A percentile compares a stretch with the other conserved stretches of the same genome.
phyloP scores from a whole-genome alignment of 2,329 filamentous ascomycete species.

The Scopulariopsis brevicaulis region DNA sequence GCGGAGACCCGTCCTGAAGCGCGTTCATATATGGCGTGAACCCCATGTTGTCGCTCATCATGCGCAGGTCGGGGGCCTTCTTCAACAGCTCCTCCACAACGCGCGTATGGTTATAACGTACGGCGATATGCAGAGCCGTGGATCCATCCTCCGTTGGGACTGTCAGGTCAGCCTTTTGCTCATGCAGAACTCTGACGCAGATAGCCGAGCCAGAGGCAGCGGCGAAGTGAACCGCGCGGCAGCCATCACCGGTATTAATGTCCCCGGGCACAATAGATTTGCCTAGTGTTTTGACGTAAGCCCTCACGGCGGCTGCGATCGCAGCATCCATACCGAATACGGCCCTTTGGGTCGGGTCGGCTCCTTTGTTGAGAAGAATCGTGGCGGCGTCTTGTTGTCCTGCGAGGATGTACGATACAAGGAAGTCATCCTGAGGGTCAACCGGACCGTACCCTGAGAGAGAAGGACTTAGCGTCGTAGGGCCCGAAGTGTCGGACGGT shows the following conservation, averaged over 20 bases:
- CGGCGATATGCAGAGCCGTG: constrained; percentile 16
- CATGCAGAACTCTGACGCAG: constrained; percentile 14
- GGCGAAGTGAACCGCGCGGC: constrained; percentile 6
- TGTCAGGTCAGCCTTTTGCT: constrained; percentile 15
- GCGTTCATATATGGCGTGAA: constrained; percentile 3
- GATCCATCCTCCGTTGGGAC: constrained; percentile 15
- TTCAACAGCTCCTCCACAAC: not conserved
- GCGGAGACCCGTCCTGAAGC: not conserved
- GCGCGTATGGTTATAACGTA: not conserved
- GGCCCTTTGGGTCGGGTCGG: constrained; percentile 4
- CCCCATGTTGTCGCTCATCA: not conserved
- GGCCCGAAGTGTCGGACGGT: no score
- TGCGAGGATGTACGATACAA: constrained; percentile 9
- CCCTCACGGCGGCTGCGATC: constrained; percentile 5
- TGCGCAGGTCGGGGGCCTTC: not conserved
- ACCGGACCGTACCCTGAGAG: no score
- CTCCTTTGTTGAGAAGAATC: constrained; percentile 6
- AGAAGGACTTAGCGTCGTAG: no score
- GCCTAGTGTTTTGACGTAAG: not conserved
- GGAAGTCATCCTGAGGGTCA: no score
- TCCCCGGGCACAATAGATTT: not conserved
- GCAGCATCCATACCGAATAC: constrained; percentile 5
- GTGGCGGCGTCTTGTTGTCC: constrained; percentile 5
- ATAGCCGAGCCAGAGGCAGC: constrained; percentile 5
- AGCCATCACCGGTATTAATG: constrained; percentile 2